phyloP scores from a whole-genome alignment of 148 eudicot species.

The Pouteria glomerata region DNA sequence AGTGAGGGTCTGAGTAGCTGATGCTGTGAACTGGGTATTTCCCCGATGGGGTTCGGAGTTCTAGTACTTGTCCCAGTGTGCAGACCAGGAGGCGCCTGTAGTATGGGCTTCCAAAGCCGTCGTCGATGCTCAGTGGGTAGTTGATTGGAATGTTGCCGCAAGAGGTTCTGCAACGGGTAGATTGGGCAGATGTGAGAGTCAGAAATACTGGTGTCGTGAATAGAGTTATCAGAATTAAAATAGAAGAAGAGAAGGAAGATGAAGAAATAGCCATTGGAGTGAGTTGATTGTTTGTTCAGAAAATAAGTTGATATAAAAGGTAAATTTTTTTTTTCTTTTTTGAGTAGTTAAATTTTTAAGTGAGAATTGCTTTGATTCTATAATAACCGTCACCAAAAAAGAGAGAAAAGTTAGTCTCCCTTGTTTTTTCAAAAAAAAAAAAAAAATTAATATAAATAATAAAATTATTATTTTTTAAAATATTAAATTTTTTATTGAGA shows the following conservation, averaged over 20 bases:
- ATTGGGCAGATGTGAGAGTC: conserved; percentile 38
- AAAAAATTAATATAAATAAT: too few relatives aligned
- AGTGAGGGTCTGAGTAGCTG: conserved; percentile 71
- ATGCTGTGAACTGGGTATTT: conserved; percentile 50
- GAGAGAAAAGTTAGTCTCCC: too few relatives aligned
- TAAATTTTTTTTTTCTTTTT: too few relatives aligned
- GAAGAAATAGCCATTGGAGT: not conserved
- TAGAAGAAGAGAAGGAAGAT: conserved; percentile 1
- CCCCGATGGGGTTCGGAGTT: conserved; percentile 85
- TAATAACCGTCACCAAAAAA: too few relatives aligned
- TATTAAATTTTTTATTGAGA: too few relatives aligned
- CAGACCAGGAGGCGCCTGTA: conserved; percentile 71
- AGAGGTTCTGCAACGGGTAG: conserved; percentile 54
- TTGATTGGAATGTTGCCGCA: conserved; percentile 68
- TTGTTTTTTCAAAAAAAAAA: too few relatives aligned
- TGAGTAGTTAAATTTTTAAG: too few relatives aligned
- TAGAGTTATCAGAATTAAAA: conserved; percentile 8
- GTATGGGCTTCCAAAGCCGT: conserved; percentile 89
- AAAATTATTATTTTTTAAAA: too few relatives aligned
- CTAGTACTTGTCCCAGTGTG: conserved; percentile 30
- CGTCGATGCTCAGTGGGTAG: conserved; percentile 78
- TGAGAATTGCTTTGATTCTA: too few relatives aligned
- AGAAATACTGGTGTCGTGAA: conserved; percentile 3
- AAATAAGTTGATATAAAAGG: too few relatives aligned
- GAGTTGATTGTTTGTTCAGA: too few relatives aligned